These are phyloP conservation scores for Eucalyptus sp. DNA, from an alignment of 345 rosid genomes.

Conservation along the genomic window DNA sequence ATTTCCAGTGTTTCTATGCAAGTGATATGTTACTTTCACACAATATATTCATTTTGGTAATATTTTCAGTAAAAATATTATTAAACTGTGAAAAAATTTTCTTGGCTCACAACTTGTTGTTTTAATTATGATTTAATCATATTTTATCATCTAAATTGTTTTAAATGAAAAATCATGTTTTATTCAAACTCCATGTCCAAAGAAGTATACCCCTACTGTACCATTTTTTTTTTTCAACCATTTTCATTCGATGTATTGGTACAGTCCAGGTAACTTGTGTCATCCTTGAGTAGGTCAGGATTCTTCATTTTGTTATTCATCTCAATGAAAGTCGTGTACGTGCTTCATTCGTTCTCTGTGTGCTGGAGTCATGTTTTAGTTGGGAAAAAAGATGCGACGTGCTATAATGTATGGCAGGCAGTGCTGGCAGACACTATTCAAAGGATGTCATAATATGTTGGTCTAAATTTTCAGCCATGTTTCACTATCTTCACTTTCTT, in stretches of 20 bases:
- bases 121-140: neutral
- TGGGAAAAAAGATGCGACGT: neutral
- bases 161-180: neutral
- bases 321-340: neutral
- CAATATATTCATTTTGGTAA: neutral
- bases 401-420: neutral
- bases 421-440: neutral
- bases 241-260: neutral
- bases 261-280: neutral
- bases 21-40: neutral
- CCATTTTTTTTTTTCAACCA: too few relatives aligned
- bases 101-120: neutral
- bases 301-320: neutral
- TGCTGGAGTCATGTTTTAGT: neutral
- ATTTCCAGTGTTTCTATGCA: neutral
- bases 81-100: fast-evolving
- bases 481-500: neutral
- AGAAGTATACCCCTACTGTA: neutral
- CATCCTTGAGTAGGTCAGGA: neutral
- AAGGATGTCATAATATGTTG: neutral
- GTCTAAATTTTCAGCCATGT: neutral
- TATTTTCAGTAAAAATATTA: neutral
- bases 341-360: neutral
- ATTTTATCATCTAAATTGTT: neutral
- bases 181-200: neutral